A percentile compares a stretch with the other conserved stretches of the same genome.
Evolutionary conservation across 164 flowering plant species (phyloP).

Genomic region (Chloranthus sessilifolius): DNA sequence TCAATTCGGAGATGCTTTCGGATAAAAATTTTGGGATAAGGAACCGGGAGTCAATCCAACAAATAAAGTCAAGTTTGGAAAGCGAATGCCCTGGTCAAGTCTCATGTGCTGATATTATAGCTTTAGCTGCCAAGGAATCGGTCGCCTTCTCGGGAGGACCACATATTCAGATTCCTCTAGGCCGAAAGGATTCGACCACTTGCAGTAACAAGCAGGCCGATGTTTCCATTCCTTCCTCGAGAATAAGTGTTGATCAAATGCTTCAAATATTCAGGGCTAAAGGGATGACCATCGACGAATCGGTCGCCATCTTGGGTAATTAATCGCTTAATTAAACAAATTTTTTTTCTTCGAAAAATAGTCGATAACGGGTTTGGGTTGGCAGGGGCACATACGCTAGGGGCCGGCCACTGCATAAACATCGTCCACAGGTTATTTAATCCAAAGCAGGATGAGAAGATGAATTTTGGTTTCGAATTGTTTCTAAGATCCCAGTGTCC

Average conservation of each 20-base stretch:
- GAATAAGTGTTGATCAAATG: constrained; percentile 9
- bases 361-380: neutral
- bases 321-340: neutral
- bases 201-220: constrained; percentile 11
- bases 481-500: constrained; percentile 14
- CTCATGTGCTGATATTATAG: constrained; percentile 33
- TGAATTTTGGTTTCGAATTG: neutral
- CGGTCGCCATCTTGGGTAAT: constrained; percentile 23
- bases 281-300: constrained; percentile 24
- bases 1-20: constrained; percentile 18
- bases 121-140: constrained; percentile 23
- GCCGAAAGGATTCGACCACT: constrained; percentile 26
- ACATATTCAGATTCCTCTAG: constrained; percentile 19
- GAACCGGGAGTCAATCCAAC: constrained; percentile 15
- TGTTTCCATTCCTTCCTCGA: constrained; percentile 16
- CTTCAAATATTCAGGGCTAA: constrained; percentile 14
- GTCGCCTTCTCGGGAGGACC: constrained; percentile 25
- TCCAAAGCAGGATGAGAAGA: neutral
- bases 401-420: constrained; percentile 26
- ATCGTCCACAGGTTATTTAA: constrained; percentile 10
- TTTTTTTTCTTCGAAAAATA: neutral
- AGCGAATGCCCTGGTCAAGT: constrained; percentile 25
- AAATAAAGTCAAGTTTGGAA: constrained; percentile 19
- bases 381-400: constrained; percentile 24
- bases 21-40: constrained; percentile 20